A percentile compares a stretch with the other conserved stretches of the same genome.
phyloP scores from a whole-genome alignment of 495 filamentous ascomycete species.

The Hypoxylon rickii region DNA sequence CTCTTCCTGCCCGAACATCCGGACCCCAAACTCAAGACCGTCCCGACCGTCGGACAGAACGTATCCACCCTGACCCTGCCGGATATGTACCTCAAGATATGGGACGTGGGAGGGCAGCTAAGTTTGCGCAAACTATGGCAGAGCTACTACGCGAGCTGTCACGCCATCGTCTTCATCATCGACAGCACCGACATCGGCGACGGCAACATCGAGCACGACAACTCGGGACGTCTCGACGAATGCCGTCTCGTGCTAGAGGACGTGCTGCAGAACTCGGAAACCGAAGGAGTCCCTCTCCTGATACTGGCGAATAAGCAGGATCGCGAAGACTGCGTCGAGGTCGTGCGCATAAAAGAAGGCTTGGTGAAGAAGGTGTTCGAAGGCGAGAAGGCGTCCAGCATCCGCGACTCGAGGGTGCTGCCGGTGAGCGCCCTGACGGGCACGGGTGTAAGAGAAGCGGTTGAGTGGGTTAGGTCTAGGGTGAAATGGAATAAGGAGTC shows the following conservation, averaged over 20 bases:
- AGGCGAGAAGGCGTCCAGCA: conserved; percentile 81
- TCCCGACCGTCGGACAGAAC: conserved; percentile 97
- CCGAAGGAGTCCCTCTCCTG: conserved; percentile 86
- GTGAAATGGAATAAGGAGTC: conserved; percentile 97
- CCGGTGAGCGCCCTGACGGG: conserved; percentile 91
- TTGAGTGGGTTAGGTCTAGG: conserved; percentile 89
- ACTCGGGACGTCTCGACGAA: conserved; percentile 74
- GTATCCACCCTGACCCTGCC: conserved; percentile 85
- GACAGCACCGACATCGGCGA: conserved; percentile 92
- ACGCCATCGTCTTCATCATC: conserved; percentile 96
- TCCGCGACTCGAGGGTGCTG: conserved; percentile 87
- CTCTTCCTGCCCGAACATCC: conserved; percentile 72
- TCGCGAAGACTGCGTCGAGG: conserved; percentile 95
- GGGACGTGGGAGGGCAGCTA: conserved; percentile 96
- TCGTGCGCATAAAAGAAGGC: conserved; percentile 95
- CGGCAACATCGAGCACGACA: conserved; percentile 63
- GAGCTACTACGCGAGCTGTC: conserved; percentile 88
- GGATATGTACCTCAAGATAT: conserved; percentile 96
- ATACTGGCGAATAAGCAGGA: conserved; percentile 98
- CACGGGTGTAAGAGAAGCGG: conserved; percentile 88
- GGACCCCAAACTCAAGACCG: conserved; percentile 69
- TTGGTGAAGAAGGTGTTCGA: conserved; percentile 93
- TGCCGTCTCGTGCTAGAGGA: conserved; percentile 86
- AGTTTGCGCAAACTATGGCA: conserved; percentile 90
- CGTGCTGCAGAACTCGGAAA: conserved; percentile 82